phyloP scores from a whole-genome alignment of 1,139 yeast species.

The Geotrichum reessii region DNA sequence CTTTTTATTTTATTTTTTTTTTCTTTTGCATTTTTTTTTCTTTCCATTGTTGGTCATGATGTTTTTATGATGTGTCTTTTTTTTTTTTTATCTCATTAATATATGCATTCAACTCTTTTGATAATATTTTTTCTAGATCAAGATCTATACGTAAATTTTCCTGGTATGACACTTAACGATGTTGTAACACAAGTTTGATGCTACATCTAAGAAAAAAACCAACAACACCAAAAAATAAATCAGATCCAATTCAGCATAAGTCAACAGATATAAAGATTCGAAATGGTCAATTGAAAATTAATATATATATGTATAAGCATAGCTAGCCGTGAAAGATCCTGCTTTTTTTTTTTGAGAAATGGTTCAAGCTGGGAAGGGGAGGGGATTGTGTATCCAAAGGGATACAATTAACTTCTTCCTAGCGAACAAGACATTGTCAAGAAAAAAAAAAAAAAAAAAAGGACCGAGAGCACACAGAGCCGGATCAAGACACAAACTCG shows the following conservation, averaged over 20 bases:
- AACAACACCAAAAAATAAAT: background rate
- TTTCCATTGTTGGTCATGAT: too few species aligned
- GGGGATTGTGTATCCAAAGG: too few species aligned
- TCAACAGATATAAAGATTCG: background rate
- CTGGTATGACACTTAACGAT: too few species aligned
- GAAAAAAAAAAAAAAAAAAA: background rate
- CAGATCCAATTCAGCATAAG: too few species aligned
- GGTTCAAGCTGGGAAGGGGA: background rate
- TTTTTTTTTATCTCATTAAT: background rate
- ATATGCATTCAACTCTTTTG: background rate
- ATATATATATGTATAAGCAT: background rate
- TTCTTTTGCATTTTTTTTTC: background rate
- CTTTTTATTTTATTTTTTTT: background rate
- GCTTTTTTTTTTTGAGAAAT: background rate
- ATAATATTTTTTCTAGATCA: background rate
- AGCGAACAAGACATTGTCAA: constrained; percentile 2
- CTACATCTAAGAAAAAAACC: background rate
- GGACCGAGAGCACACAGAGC: background rate
- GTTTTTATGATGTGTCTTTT: background rate
- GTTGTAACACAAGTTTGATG: too few species aligned
- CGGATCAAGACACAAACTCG: background rate
- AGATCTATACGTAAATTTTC: too few species aligned
- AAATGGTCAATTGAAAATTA: background rate
- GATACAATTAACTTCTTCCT: too few species aligned
- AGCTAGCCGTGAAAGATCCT: background rate